Conservation (phyloP, 768 basidiomycete species). For the Auriscalpium orientale region DNA sequence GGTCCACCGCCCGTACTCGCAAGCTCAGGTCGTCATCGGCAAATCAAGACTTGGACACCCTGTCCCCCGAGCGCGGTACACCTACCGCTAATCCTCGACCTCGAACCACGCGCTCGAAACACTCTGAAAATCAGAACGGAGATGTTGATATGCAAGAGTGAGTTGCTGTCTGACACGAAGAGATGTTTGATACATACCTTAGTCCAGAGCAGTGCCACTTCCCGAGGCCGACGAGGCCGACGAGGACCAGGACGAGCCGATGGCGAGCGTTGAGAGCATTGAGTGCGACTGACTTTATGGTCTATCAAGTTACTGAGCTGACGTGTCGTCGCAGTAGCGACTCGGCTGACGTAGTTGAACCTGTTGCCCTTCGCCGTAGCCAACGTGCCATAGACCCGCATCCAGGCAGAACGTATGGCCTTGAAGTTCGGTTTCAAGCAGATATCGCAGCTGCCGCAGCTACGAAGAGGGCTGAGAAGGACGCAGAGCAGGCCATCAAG, state of each 20-base stretch:
- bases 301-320: not conserved
- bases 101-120: not conserved
- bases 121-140: not conserved
- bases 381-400: not conserved
- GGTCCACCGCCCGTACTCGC: not conserved
- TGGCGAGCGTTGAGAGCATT: too few species aligned
- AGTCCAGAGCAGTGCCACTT: too few species aligned
- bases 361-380: not conserved
- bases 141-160: not conserved
- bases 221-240: too few species aligned
- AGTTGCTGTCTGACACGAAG: too few species aligned
- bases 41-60: not conserved
- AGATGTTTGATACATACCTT: too few species aligned
- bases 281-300: not conserved
- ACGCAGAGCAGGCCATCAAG: not conserved
- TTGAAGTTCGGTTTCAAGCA: not conserved
- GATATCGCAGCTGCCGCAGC: not conserved
- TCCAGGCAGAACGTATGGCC: not conserved
- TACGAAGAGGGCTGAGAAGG: not conserved
- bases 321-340: not conserved
- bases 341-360: not conserved
- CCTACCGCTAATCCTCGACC: not conserved
- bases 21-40: not conserved
- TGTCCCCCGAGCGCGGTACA: not conserved
- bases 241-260: too few species aligned